Conservation (phyloP, 2,329 filamentous ascomycete genomes). For the Ilyonectria sp. region DNA sequence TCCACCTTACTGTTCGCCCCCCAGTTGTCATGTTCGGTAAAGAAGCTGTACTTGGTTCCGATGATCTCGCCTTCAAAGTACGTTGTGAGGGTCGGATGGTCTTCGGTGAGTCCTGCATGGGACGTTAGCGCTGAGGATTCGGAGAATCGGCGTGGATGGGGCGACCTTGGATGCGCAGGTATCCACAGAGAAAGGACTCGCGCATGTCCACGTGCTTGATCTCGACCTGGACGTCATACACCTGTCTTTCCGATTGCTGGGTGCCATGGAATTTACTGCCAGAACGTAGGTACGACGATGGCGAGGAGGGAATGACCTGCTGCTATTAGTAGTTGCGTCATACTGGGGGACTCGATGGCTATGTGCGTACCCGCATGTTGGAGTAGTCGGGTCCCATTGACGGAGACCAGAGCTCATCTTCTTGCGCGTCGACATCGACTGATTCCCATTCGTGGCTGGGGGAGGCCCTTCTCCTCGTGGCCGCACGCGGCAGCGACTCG, state of each 20-base stretch:
- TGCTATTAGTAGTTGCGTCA: conserved; percentile 28
- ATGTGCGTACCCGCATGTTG: conserved; percentile 53
- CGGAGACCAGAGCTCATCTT: conserved; percentile 52
- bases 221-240: conserved; percentile 96
- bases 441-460: conserved; percentile 42
- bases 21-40: conserved; percentile 91
- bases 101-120: conserved; percentile 85
- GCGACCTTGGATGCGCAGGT: conserved; percentile 92
- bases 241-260: conserved; percentile 92
- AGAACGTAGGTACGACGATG: conserved; percentile 87
- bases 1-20: conserved; percentile 94
- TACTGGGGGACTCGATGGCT: conserved; percentile 9
- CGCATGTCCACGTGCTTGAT: conserved; percentile 96
- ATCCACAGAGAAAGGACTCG: conserved; percentile 95
- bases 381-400: conserved; percentile 58
- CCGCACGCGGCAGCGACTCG: conserved; percentile 35
- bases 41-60: conserved; percentile 93
- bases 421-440: conserved; percentile 43
- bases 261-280: conserved; percentile 92
- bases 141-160: conserved; percentile 4
- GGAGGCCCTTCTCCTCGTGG: conserved; percentile 34
- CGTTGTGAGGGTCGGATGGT: conserved; percentile 97
- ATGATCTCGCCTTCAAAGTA: conserved; percentile 99
- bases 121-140: conserved; percentile 33
- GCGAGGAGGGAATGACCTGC: conserved; percentile 82